Evolutionary conservation across 2,329 filamentous ascomycete species (phyloP).

Genomic region (Paecilomyces formosus): DNA sequence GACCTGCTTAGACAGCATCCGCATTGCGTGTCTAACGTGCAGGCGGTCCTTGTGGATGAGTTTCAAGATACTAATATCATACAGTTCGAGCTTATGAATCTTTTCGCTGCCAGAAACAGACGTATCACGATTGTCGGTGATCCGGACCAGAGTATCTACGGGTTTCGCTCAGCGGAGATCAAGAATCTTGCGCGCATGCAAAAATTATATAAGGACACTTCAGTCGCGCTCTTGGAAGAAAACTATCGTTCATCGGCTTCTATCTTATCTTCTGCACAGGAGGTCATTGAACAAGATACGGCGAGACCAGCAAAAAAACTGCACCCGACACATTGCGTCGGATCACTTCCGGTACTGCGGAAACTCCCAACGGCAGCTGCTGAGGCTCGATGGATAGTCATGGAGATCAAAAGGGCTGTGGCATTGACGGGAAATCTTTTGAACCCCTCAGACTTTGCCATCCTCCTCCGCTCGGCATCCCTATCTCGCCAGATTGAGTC

Average conservation of each 20-base stretch:
- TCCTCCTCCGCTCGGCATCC: conserved; percentile 76
- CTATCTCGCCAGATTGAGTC: conserved; percentile 82
- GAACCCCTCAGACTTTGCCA: conserved; percentile 68
- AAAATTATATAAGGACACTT: conserved; percentile 65
- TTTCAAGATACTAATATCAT: conserved; percentile 96
- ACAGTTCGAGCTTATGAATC: conserved; percentile 88
- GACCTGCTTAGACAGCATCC: conserved; percentile 68
- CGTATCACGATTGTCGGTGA: conserved; percentile 94
- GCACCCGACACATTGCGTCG: conserved; percentile 70
- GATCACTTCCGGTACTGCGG: conserved; percentile 73
- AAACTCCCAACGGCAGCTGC: conserved; percentile 60
- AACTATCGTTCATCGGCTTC: conserved; percentile 89
- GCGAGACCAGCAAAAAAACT: conserved; percentile 72
- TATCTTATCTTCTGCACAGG: conserved; percentile 71
- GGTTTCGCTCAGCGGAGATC: conserved; percentile 88
- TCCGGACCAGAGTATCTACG: conserved; percentile 96
- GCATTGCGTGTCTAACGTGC: conserved; percentile 77
- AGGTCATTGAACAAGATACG: conserved; percentile 84
- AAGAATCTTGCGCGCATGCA: conserved; percentile 77
- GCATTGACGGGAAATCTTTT: conserved; percentile 68
- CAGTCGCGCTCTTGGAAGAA: conserved; percentile 79
- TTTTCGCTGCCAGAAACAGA: conserved; percentile 65
- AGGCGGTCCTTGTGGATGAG: conserved; percentile 89
- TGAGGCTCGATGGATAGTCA: conserved; percentile 84
- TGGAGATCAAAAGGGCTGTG: conserved; percentile 66